These are phyloP conservation scores for Komagataella phaffii DNA, from an alignment of 805 yeast species.

Conservation along the genomic window DNA sequence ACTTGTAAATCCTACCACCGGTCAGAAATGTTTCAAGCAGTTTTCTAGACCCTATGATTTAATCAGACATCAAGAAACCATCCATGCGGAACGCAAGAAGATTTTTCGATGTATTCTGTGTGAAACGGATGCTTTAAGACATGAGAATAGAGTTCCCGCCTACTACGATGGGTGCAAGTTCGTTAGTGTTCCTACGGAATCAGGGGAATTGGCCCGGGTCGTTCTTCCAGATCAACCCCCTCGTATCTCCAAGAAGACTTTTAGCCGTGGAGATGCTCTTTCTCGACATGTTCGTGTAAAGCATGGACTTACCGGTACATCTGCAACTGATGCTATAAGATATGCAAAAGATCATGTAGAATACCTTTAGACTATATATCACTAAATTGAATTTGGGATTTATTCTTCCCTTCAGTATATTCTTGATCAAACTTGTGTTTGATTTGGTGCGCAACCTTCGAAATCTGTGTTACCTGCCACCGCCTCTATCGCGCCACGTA, in stretches of 20 bases:
- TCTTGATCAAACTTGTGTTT: neutral
- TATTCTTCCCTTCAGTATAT: neutral
- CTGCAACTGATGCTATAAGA: slow-evolving; percentile 58
- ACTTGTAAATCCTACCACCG: slow-evolving; percentile 46
- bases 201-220: slow-evolving; percentile 11
- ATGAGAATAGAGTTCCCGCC: slow-evolving; percentile 25
- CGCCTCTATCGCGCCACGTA: neutral
- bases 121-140: slow-evolving; percentile 47
- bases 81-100: slow-evolving; percentile 80
- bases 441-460: neutral
- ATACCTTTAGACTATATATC: slow-evolving; percentile 15
- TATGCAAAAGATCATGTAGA: slow-evolving; percentile 72
- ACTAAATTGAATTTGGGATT: neutral
- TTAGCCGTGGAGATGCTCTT: slow-evolving; percentile 88
- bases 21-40: slow-evolving; percentile 55
- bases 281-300: slow-evolving; percentile 89
- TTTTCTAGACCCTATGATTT: slow-evolving; percentile 93
- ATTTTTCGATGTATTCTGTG: slow-evolving; percentile 81
- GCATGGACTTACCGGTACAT: slow-evolving; percentile 58
- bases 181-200: slow-evolving; percentile 9
- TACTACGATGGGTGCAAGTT: slow-evolving; percentile 19
- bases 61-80: slow-evolving; percentile 91
- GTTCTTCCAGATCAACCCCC: slow-evolving; percentile 6
- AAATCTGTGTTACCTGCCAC: neutral
- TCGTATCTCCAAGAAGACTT: slow-evolving; percentile 40